Percentiles rank a stretch among this genome's conserved stretches.
Evolutionary conservation across 805 yeast species (phyloP).

Genomic region (Candida ascalaphidarum): DNA sequence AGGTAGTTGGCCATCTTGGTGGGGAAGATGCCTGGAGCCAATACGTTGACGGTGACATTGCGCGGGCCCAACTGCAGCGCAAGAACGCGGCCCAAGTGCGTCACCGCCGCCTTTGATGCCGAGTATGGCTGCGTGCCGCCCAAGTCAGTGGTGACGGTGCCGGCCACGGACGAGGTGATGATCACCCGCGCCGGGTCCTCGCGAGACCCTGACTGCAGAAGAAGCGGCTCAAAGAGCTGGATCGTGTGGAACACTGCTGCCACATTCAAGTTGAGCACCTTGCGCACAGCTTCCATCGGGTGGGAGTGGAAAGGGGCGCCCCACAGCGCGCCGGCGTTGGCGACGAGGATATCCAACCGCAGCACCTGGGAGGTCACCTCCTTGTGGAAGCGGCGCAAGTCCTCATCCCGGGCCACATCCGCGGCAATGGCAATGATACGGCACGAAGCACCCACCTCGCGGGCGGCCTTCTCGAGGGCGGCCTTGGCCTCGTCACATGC

Average conservation of each 20-base stretch:
- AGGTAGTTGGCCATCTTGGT: slow-evolving; percentile 67
- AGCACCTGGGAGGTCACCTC: slow-evolving; percentile 30
- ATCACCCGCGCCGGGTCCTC: slow-evolving; percentile 59
- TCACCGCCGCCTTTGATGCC: slow-evolving; percentile 70
- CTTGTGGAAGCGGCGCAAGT: slow-evolving; percentile 35
- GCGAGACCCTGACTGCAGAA: slow-evolving; percentile 40
- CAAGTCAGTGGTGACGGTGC: slow-evolving; percentile 34
- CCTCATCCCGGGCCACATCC: slow-evolving; percentile 44
- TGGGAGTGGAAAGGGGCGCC: slow-evolving; percentile 57
- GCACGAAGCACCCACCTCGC: slow-evolving; percentile 20
- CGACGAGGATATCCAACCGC: slow-evolving; percentile 56
- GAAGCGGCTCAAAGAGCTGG: slow-evolving; percentile 50
- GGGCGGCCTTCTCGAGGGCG: slow-evolving; percentile 26
- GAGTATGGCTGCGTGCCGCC: slow-evolving; percentile 62
- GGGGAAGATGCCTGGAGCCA: slow-evolving; percentile 76
- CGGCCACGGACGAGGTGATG: slow-evolving; percentile 61
- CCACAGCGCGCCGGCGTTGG: slow-evolving; percentile 80
- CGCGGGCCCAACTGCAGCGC: slow-evolving; percentile 60
- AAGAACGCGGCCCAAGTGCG: slow-evolving; percentile 55
- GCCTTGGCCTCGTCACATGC: slow-evolving; percentile 54
- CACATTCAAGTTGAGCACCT: slow-evolving; percentile 56
- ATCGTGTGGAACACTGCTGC: slow-evolving; percentile 62
- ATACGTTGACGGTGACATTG: slow-evolving; percentile 58
- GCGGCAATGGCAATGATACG: slow-evolving; percentile 42
- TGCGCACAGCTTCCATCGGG: slow-evolving; percentile 52